phyloP scores from a whole-genome alignment of 257 asterid genomes.

The Fraxinus pennsylvanica region DNA sequence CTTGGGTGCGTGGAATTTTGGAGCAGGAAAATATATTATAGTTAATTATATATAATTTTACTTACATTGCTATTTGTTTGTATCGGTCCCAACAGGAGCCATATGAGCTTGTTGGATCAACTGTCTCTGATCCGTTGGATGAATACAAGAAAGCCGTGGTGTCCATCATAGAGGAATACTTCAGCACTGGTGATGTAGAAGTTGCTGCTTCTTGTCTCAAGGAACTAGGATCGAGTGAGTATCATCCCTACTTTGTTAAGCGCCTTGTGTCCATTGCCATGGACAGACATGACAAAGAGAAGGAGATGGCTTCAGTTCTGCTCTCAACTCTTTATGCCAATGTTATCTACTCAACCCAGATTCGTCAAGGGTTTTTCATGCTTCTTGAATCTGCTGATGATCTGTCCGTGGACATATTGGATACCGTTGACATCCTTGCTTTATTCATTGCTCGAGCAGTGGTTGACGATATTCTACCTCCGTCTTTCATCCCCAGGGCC shows the following conservation, averaged over 20 bases:
- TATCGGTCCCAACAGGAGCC: constrained; percentile 37
- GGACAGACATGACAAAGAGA: constrained; percentile 82
- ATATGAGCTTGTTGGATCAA: constrained; percentile 52
- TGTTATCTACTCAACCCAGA: constrained; percentile 70
- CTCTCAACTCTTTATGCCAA: constrained; percentile 92
- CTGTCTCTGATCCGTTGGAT: constrained; percentile 67
- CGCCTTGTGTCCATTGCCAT: constrained; percentile 90
- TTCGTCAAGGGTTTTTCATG: constrained; percentile 77
- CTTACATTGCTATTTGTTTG: neutral
- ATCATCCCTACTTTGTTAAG: constrained; percentile 88
- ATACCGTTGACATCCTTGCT: constrained; percentile 84
- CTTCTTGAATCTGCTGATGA: constrained; percentile 97
- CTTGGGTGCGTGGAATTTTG: neutral
- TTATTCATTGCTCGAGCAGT: constrained; percentile 90
- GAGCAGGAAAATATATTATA: neutral
- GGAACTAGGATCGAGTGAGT: constrained; percentile 81
- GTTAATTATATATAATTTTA: neutral
- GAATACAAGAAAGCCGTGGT: constrained; percentile 77
- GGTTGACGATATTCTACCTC: constrained; percentile 94
- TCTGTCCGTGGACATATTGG: constrained; percentile 83
- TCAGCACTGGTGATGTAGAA: constrained; percentile 84
- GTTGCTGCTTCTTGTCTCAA: constrained; percentile 81
- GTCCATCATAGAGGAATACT: constrained; percentile 82
- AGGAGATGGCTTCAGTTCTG: constrained; percentile 96
- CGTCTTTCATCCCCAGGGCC: constrained; percentile 83